Evolutionary conservation across 2,329 filamentous ascomycete genomes (phyloP).

Genomic region (Tolypocladium amazonense): DNA sequence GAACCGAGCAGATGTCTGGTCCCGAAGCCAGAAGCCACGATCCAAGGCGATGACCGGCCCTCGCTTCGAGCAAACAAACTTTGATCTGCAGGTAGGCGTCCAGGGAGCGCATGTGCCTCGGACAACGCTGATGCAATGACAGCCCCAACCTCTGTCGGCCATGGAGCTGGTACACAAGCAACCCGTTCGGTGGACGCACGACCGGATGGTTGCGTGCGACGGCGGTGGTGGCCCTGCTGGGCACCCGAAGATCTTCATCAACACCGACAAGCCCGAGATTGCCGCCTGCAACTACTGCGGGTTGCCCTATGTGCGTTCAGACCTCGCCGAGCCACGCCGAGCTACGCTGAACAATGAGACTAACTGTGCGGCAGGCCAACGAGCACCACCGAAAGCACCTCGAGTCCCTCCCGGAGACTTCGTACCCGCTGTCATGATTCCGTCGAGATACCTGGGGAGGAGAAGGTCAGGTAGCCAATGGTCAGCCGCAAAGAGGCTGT

Average conservation of each 20-base stretch:
- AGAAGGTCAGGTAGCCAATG: not conserved
- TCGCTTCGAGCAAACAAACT: conserved; percentile 94
- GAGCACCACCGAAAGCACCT: conserved; percentile 80
- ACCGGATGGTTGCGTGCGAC: conserved; percentile 74
- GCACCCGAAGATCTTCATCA: conserved; percentile 93
- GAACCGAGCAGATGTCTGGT: conserved; percentile 76
- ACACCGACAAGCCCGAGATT: conserved; percentile 94
- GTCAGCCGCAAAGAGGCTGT: not conserved
- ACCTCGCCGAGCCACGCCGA: not conserved
- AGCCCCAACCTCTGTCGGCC: conserved; percentile 83
- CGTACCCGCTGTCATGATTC: conserved; percentile 61
- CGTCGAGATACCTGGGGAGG: not conserved
- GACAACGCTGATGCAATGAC: conserved; percentile 11
- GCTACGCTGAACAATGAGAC: not conserved
- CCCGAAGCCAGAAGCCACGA: conserved; percentile 72
- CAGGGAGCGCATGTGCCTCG: not conserved
- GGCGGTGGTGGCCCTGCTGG: conserved; percentile 84
- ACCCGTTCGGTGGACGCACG: conserved; percentile 84
- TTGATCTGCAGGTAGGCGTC: conserved; percentile 69
- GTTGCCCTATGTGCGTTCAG: conserved; percentile 67
- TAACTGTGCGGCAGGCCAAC: conserved; percentile 53
- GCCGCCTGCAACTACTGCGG: conserved; percentile 87
- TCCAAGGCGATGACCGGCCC: conserved; percentile 83
- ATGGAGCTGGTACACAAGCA: conserved; percentile 96
- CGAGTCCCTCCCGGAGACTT: conserved; percentile 67